Conservation (phyloP, 352 stramenopile genomes). For the Globisporangium cystogenes region DNA sequence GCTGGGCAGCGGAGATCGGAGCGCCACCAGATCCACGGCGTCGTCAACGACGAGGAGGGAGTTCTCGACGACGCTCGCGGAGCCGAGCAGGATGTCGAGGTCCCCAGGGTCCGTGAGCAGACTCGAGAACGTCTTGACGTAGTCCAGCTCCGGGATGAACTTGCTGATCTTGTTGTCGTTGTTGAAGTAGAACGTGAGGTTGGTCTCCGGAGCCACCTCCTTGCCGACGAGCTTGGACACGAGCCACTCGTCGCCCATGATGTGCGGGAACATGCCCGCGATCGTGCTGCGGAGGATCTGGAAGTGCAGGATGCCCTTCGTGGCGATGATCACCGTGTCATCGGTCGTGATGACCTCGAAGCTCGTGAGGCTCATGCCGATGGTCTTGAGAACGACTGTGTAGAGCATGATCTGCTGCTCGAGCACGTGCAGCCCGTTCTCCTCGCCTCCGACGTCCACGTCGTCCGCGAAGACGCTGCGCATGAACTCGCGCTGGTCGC, state of each 20-base stretch:
- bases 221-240: conserved; percentile 32
- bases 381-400: conserved; percentile 34
- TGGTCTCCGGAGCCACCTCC: conserved; percentile 18
- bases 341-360: conserved; percentile 29
- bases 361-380: conserved; percentile 19
- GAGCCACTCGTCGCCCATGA: conserved; percentile 32
- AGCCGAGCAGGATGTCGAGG: conserved; percentile 25
- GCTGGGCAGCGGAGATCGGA: neutral
- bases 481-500: conserved; percentile 28
- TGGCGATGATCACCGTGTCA: conserved; percentile 28
- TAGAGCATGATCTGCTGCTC: conserved; percentile 38
- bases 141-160: conserved; percentile 33
- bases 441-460: conserved; percentile 26
- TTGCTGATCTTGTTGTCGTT: conserved; percentile 17
- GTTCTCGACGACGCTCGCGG: conserved; percentile 29
- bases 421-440: conserved; percentile 28
- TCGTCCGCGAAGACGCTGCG: conserved; percentile 28
- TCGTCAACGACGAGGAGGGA: conserved; percentile 8
- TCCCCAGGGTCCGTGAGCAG: conserved; percentile 27
- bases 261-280: conserved; percentile 34
- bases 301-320: conserved; percentile 24
- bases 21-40: neutral
- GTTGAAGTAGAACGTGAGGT: conserved; percentile 36
- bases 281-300: conserved; percentile 44
- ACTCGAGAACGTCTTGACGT: conserved; percentile 23